These are phyloP conservation scores for Aureococcus anophagefferens DNA, from an alignment of 108 stramenopile genomes.

Conservation along the genomic window DNA sequence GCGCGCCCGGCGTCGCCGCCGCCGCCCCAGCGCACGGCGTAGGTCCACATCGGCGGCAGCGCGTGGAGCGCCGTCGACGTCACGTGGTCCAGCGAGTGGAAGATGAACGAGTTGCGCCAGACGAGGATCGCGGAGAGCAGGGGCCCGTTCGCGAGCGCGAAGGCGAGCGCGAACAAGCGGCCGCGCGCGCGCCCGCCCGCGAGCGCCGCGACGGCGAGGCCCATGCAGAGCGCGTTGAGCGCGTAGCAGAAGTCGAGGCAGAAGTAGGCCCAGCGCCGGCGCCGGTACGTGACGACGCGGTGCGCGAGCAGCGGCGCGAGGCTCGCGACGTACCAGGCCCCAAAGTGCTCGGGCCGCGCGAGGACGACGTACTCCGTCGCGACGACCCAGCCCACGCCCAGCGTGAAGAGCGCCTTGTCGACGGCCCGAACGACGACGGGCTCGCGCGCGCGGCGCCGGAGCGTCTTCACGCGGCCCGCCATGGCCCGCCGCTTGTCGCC, in stretches of 20 bases:
- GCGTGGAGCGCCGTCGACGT: slow-evolving; percentile 65
- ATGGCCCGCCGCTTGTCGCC: no score
- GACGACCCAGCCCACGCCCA: not conserved
- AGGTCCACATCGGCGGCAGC: slow-evolving; percentile 51
- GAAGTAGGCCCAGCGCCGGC: slow-evolving; percentile 19
- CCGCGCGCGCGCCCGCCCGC: no score
- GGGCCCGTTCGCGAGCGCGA: not conserved
- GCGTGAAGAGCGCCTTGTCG: not conserved
- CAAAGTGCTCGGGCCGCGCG: not conserved
- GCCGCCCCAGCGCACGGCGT: slow-evolving; percentile 50
- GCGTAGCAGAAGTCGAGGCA: slow-evolving; percentile 50
- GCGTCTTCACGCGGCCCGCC: no score
- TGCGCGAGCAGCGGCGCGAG: not conserved
- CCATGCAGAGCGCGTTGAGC: not conserved
- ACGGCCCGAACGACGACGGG: not conserved
- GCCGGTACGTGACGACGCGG: not conserved
- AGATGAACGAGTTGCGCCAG: slow-evolving; percentile 71
- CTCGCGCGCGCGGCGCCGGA: no score
- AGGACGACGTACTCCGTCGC: not conserved
- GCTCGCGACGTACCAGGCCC: not conserved
- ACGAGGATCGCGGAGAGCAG: slow-evolving; percentile 21
- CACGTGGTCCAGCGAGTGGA: slow-evolving; percentile 68
- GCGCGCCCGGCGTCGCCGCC: slow-evolving; percentile 13
- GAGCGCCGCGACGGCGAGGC: not conserved
- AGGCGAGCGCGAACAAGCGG: not conserved